Evolutionary conservation across 2,329 filamentous ascomycete genomes (phyloP), one percentile per base, ranked within the genome.

Genomic region (Penicillium sp.): DNA sequence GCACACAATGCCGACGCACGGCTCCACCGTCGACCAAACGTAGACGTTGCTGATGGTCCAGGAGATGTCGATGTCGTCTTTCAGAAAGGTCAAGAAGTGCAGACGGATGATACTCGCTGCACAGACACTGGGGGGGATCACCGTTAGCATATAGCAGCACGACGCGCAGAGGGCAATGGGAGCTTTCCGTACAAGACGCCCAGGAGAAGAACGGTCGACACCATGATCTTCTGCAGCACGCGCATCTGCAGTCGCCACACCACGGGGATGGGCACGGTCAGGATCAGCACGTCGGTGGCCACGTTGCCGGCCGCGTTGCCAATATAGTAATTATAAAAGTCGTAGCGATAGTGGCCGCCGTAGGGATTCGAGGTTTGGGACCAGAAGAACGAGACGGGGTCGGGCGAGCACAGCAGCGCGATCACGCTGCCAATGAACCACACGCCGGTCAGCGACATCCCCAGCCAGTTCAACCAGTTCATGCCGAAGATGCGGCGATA

Each of bases 401-500:
- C 25, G 13, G 34, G 39, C n/a, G 28, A 39, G 4, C 18, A 27
- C n/a, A 48, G 18, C 3, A 45, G 17, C 3, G 48, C 42, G 17
- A 51, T 33, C 17, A 42, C 29, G 23, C 42, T 43, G 7, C 42
- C 37, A 10, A 48, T 8, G 13, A 20, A 25, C 40, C 40, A 56
- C 8, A 41, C 39, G 9, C 35, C 26, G 1, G 37, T 42, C 6
- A 55, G 30, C n/a, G 44, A 13, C 4, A 50, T 14, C 16, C 40
- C 41, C 3, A 45, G 3, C 21, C 16, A 32, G 2, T 53, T 42
- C 28, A 23, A 41, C 45, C 37, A 50, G 20, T 15, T 43, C 34
- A 47, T 43, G 10, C 41, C 38, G 13, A 57, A 54, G 16, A 58
- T 46, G 4, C 54, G 45, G 17, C 45, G 41, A 20, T 58, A 58